Conservation (phyloP, 768 basidiomycete genomes). For the Rhizopogon sp. region DNA sequence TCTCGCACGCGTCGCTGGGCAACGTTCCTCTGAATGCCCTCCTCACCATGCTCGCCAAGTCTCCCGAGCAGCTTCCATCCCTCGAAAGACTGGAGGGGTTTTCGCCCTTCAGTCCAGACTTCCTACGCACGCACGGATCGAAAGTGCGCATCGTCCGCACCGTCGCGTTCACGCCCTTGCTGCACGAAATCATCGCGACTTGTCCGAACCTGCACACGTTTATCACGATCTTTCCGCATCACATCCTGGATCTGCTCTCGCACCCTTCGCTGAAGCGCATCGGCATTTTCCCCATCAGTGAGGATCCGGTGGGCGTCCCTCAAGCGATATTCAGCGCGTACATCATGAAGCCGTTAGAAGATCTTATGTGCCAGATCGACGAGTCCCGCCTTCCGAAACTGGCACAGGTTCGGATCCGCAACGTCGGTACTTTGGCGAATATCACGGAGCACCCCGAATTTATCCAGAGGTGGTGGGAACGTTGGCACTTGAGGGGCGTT, state of each 20-base stretch:
- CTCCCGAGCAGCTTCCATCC: slow-evolving; percentile 31
- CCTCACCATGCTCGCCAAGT: slow-evolving; percentile 30
- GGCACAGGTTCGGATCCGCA: slow-evolving; percentile 34
- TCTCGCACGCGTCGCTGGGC: slow-evolving; percentile 28
- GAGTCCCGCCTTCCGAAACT: slow-evolving; percentile 29
- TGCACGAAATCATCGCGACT: slow-evolving; percentile 31
- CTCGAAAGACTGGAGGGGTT: slow-evolving; percentile 39
- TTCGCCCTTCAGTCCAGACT: slow-evolving; percentile 36
- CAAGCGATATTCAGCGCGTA: slow-evolving; percentile 31
- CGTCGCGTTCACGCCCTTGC: slow-evolving; percentile 27
- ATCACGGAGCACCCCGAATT: slow-evolving; percentile 22
- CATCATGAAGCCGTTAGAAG: slow-evolving; percentile 37
- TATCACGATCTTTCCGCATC: slow-evolving; percentile 32
- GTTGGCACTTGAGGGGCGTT: slow-evolving; percentile 22
- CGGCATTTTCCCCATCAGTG: slow-evolving; percentile 38
- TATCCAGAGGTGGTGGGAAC: slow-evolving; percentile 24
- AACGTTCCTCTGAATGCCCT: slow-evolving; percentile 36
- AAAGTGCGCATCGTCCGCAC: slow-evolving; percentile 39
- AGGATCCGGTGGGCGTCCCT: slow-evolving; percentile 33
- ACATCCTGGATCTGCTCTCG: slow-evolving; percentile 27
- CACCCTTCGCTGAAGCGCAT: slow-evolving; percentile 38
- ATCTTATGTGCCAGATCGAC: slow-evolving; percentile 33
- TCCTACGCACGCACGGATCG: slow-evolving; percentile 35
- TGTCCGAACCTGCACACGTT: slow-evolving; percentile 40
- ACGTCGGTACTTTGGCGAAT: slow-evolving; percentile 33